phyloP scores from a whole-genome alignment of 176 grass and related monocot species.

The Aegilops umbellulata region DNA sequence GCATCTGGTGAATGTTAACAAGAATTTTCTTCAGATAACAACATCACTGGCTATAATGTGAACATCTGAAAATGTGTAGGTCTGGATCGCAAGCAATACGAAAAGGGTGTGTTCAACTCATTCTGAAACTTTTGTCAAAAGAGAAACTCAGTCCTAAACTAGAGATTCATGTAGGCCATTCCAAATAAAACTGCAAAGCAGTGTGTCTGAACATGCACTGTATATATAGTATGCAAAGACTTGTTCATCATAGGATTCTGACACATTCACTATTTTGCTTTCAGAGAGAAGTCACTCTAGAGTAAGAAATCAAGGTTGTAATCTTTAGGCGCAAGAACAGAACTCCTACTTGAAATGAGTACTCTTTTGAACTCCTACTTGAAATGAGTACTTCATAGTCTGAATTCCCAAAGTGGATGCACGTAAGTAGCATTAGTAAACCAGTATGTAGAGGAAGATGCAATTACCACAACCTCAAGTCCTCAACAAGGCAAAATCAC shows the following conservation, averaged over 20 bases:
- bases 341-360: neutral
- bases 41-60: neutral
- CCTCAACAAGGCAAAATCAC: neutral
- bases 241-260: neutral
- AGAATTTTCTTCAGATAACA: neutral
- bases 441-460: neutral
- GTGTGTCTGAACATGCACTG: neutral
- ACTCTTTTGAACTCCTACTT: neutral
- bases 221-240: neutral
- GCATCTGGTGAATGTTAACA: constrained; percentile 41
- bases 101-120: neutral
- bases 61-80: neutral
- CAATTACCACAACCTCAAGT: neutral
- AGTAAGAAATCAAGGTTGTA: neutral
- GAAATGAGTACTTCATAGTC: neutral
- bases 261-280: constrained; percentile 5
- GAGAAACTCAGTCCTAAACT: neutral
- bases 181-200: neutral
- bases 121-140: neutral
- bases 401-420: neutral
- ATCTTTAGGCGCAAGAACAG: neutral
- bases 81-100: neutral
- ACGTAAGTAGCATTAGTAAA: neutral
- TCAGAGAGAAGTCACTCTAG: neutral
- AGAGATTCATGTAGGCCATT: neutral